Evolutionary conservation across 495 filamentous ascomycete species (phyloP), one percentile per base, ranked within the genome.

Genomic region (Xylaria castorea): DNA sequence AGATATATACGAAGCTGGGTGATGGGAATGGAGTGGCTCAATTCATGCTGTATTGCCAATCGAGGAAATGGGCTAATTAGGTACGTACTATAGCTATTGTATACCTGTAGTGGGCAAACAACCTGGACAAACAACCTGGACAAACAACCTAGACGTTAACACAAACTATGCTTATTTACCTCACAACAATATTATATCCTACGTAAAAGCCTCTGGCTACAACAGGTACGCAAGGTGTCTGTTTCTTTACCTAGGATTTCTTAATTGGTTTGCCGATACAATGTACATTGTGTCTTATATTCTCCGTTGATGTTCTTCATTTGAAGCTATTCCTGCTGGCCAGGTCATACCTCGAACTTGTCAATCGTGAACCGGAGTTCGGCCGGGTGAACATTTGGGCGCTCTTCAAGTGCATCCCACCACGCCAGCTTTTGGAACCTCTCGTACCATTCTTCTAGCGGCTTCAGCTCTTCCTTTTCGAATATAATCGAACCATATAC

Each of bases 391-490:
- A 38, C 36, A 38, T 38, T 22, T 78, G 38, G 38, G 12, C 62
- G n/a, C 22, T 48, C 40, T 32, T 65, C 62, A 46, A 65, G 25
- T 36, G 40, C 22, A 14, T 20, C 18, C 62, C 62, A 65, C 62
- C 62, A 65, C 62, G 40, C 40, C 62, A 65, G 40, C 62, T 20
- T 46, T 40, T 46, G n/a, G 20, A 65, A 65, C 25, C 40, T 44
- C 22, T n/a, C 12, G 40, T 65, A 65, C 38, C 62, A 65, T 65
- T 65, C 62, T 40, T 38, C 62, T 32, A 65, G 40, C n/a, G 62
- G 62, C 9, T 27, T 44, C n/a, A 65, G 25, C 40, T 65, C 62
- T 11, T 46, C 62, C 25, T 27, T 44, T 48, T 65, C 40, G 25
- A 65, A 65, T 1, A 65, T 48, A 32, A 48, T 30, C 62, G 40